A percentile compares a stretch with the other conserved stretches of the same genome.
Conservation (phyloP, 225 moss, liverwort and hornwort species). For the Marchantia paleacea region DNA sequence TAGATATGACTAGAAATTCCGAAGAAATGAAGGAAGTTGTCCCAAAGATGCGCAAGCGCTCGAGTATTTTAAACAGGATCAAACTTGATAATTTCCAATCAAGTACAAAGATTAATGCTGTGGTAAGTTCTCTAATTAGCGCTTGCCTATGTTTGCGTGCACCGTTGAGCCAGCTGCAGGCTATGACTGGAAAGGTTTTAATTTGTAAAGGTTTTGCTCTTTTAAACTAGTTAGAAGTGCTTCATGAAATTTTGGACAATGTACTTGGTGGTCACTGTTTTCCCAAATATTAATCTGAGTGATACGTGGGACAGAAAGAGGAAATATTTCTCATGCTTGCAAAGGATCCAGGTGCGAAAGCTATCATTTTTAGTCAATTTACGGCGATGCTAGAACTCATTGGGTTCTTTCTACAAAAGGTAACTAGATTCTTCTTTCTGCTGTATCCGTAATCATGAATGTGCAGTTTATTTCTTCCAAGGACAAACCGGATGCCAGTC, state of each 20-base stretch:
- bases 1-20: slow-evolving; percentile 5
- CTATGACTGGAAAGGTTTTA: too few species aligned
- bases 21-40: not conserved
- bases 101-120: slow-evolving; percentile 66
- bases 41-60: slow-evolving; percentile 31
- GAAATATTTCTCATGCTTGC: slow-evolving; percentile 49
- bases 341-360: slow-evolving; percentile 53
- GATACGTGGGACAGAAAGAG: slow-evolving; percentile 34
- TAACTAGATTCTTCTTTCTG: slow-evolving; percentile 12
- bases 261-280: not conserved
- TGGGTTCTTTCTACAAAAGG: slow-evolving; percentile 47
- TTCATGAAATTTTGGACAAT: not conserved
- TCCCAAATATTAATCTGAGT: not conserved
- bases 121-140: slow-evolving; percentile 32
- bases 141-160: too few species aligned
- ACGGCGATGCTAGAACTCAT: slow-evolving; percentile 65
- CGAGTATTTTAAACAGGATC: slow-evolving; percentile 51
- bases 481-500: not conserved
- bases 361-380: slow-evolving; percentile 68
- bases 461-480: not conserved
- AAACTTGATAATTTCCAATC: slow-evolving; percentile 51
- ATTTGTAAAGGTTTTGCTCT: not conserved
- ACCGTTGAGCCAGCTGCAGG: too few species aligned
- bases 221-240: not conserved
- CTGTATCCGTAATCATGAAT: not conserved